These are phyloP conservation scores for Zalaria sp. DNA, from an alignment of 2,329 filamentous ascomycete genomes.

Conservation along the genomic window DNA sequence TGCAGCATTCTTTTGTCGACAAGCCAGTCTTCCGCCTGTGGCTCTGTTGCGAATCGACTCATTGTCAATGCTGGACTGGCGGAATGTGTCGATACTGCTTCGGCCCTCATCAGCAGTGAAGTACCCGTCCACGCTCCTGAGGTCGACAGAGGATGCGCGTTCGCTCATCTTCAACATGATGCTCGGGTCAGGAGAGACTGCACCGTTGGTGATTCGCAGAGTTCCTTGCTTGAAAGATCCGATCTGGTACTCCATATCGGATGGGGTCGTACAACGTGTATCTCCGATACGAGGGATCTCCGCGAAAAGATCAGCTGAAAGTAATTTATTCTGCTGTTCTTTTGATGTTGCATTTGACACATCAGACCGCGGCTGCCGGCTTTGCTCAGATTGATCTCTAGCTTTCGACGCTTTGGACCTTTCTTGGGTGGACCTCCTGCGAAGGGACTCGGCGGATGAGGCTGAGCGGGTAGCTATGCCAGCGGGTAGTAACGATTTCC, in stretches of 20 bases:
- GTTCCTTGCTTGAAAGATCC: slow-evolving; percentile 28
- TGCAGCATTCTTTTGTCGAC: background rate
- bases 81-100: background rate
- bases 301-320: slow-evolving; percentile 11
- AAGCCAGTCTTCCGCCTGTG: background rate
- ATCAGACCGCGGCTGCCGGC: background rate
- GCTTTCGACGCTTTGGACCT: no score
- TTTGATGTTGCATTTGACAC: background rate
- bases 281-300: slow-evolving; percentile 6
- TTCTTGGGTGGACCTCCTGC: background rate
- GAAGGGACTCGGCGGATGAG: background rate
- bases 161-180: slow-evolving; percentile 8
- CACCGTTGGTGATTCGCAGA: slow-evolving; percentile 32
- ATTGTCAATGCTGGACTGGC: slow-evolving; percentile 1
- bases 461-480: slow-evolving; percentile 16
- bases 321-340: slow-evolving; percentile 1
- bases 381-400: background rate
- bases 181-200: slow-evolving; percentile 29
- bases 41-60: background rate
- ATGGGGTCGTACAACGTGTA: slow-evolving; percentile 1
- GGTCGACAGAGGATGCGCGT: background rate
- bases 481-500: slow-evolving; percentile 26
- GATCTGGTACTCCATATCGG: slow-evolving; percentile 28
- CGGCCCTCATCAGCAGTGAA: slow-evolving; percentile 8
- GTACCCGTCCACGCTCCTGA: slow-evolving; percentile 7